Evolutionary conservation across 2,329 filamentous ascomycete species (phyloP).

Genomic region (Pestalotiopsis sp.): DNA sequence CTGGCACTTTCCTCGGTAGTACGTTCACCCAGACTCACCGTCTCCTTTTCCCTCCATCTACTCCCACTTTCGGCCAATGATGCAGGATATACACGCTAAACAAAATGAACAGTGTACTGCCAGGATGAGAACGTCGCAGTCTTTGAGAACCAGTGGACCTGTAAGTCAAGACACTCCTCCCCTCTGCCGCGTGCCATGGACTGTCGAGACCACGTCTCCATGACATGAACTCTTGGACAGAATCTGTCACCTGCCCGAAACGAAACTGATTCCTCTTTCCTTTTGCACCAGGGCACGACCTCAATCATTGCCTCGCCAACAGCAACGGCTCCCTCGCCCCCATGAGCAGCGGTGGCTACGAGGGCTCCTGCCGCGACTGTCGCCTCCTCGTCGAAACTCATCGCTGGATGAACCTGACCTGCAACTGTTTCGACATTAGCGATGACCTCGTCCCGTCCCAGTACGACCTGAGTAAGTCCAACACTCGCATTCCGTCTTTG

Average conservation of each 20-base stretch:
- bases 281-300: constrained; percentile 36
- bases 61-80: not conserved
- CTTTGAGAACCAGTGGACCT: constrained; percentile 44
- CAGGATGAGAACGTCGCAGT: constrained; percentile 36
- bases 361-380: constrained; percentile 30
- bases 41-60: not conserved
- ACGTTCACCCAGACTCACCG: not conserved
- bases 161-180: constrained; percentile 25
- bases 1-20: constrained; percentile 34
- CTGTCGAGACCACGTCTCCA: not conserved
- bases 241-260: no score
- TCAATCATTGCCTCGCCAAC: constrained; percentile 34
- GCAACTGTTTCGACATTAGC: constrained; percentile 27
- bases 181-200: not conserved
- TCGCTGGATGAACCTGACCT: constrained; percentile 29
- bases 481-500: not conserved
- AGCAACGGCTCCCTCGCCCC: constrained; percentile 29
- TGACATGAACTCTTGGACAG: no score
- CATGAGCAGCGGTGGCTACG: constrained; percentile 31
- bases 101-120: constrained; percentile 36
- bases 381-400: constrained; percentile 23
- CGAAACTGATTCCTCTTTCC: constrained; percentile 8
- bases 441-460: constrained; percentile 19
- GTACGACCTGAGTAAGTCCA: constrained; percentile 31
- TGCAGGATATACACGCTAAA: not conserved